These are phyloP conservation scores for Leishmania tarentolae DNA, from an alignment of 208 protist genomes.

Conservation along the genomic window DNA sequence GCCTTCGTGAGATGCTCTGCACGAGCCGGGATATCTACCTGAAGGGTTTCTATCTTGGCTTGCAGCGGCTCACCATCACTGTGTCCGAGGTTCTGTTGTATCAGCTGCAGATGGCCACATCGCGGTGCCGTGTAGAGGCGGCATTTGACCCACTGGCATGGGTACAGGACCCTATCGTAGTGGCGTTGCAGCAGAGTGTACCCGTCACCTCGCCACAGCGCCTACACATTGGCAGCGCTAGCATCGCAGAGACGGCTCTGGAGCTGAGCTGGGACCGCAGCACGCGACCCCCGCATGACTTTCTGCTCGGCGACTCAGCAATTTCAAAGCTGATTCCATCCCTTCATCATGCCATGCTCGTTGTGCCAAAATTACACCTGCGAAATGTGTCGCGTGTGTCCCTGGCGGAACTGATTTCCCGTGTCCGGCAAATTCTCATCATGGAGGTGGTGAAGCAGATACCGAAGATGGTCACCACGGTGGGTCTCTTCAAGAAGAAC, in stretches of 20 bases:
- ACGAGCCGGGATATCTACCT: constrained; percentile 26
- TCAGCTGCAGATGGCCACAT: constrained; percentile 41
- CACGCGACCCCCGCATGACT: constrained; percentile 47
- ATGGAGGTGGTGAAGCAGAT: constrained; percentile 57
- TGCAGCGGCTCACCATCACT: constrained; percentile 48
- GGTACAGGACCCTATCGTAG: not conserved
- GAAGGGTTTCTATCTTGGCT: constrained; percentile 36
- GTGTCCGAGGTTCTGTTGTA: constrained; percentile 65
- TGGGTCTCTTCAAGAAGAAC: constrained; percentile 47
- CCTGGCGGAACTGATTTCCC: constrained; percentile 25
- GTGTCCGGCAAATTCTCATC: constrained; percentile 42
- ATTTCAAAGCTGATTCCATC: constrained; percentile 55
- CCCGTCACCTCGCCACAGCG: constrained; percentile 18
- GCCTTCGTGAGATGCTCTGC: constrained; percentile 40
- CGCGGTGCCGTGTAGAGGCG: constrained; percentile 18
- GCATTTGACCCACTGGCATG: constrained; percentile 8
- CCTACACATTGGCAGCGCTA: constrained; percentile 32
- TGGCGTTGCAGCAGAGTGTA: constrained; percentile 11
- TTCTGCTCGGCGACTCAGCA: constrained; percentile 47
- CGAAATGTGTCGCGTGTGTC: constrained; percentile 42
- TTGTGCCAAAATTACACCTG: constrained; percentile 45
- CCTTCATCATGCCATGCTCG: constrained; percentile 53
- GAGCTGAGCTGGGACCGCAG: constrained; percentile 64
- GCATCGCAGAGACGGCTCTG: constrained; percentile 40
- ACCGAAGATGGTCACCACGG: constrained; percentile 49